Conservation (phyloP, 2,329 filamentous ascomycete species). For the Apiospora koreana region DNA sequence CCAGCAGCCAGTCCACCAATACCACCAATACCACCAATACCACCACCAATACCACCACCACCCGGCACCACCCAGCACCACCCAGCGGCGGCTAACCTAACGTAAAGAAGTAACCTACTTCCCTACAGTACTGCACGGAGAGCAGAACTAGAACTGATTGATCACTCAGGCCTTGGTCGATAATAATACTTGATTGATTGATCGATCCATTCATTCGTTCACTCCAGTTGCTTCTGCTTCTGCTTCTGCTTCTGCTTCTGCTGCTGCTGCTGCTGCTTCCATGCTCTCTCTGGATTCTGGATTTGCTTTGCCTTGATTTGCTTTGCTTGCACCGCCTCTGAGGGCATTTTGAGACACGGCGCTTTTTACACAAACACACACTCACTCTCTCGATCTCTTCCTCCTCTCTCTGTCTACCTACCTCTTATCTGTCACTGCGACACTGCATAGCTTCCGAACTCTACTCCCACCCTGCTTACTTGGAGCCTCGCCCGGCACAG, state of each 20-base stretch:
- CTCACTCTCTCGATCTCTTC: neutral
- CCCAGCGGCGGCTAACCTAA: neutral
- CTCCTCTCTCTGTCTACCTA: neutral
- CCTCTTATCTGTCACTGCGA: neutral
- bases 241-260: constrained; percentile 1
- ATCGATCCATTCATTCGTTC: neutral
- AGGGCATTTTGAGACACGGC: constrained; percentile 1
- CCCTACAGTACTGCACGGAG: neutral
- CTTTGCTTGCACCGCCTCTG: constrained; percentile 6
- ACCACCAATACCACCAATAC: neutral
- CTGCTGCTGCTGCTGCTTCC: constrained; percentile 13
- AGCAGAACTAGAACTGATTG: neutral
- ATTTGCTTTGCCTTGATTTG: constrained; percentile 13
- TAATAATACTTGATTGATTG: neutral
- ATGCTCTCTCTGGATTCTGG: constrained; percentile 18
- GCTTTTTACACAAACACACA: neutral
- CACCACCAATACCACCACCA: neutral
- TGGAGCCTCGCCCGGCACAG: neutral
- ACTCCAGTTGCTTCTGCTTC: neutral
- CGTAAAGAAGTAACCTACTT: too few species aligned
- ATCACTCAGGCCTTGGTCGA: neutral
- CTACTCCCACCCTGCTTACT: neutral
- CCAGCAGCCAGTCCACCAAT: neutral
- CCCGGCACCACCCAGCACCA: neutral
- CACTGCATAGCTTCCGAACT: constrained; percentile 1